A percentile compares a stretch with the other conserved stretches of the same genome.
These are phyloP conservation scores for Naganishia vaughanmartiniae DNA, from an alignment of 768 basidiomycete species.

Conservation along the genomic window DNA sequence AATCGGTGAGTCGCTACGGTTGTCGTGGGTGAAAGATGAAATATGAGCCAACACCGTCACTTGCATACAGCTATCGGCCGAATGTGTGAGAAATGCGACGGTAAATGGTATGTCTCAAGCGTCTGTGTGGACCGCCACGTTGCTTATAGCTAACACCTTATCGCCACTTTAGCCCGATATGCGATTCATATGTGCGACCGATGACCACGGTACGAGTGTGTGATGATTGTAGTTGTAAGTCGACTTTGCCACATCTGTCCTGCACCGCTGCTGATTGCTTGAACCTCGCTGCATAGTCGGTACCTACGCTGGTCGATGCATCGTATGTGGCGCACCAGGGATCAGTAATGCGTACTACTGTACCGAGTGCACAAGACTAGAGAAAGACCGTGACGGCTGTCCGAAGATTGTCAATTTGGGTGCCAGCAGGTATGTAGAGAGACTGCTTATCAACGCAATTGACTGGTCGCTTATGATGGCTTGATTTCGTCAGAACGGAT, in stretches of 20 bases:
- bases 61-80: constrained; percentile 77
- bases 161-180: constrained; percentile 70
- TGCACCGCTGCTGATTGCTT: not conserved
- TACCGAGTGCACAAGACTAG: constrained; percentile 81
- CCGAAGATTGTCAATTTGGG: constrained; percentile 63
- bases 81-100: constrained; percentile 97
- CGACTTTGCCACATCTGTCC: not conserved
- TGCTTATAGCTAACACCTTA: not conserved
- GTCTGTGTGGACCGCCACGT: not conserved
- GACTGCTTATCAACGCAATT: not conserved
- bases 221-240: constrained; percentile 99
- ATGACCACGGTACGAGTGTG: constrained; percentile 97
- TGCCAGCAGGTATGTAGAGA: constrained; percentile 22
- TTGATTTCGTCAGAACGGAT: not conserved
- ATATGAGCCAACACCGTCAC: too few species aligned
- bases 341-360: constrained; percentile 99
- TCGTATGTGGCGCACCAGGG: constrained; percentile 94
- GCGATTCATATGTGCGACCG: constrained; percentile 98
- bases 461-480: not conserved
- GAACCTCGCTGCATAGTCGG: constrained; percentile 39
- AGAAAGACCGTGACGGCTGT: constrained; percentile 97
- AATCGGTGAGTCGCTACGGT: constrained; percentile 64
- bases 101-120: constrained; percentile 75
- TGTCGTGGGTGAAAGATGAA: not conserved
- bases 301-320: constrained; percentile 90